Percentiles rank a stretch among this genome's conserved stretches.
phyloP scores from a whole-genome alignment of 768 basidiomycete genomes.

The Boletus rex-veris region DNA sequence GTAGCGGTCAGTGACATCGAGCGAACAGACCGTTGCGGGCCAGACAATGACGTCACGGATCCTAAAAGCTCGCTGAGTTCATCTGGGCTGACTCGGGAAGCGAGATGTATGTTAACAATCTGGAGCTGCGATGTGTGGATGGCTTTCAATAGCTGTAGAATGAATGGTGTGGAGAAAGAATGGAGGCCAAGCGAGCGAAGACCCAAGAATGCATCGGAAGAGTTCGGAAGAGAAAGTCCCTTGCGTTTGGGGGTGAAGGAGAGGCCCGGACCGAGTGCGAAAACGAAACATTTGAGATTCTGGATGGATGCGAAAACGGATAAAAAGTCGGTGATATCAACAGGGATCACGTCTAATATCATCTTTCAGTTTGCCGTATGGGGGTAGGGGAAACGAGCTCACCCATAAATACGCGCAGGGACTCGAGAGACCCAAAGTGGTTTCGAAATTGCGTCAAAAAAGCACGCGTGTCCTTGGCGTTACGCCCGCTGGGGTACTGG shows the following conservation, averaged over 20 bases:
- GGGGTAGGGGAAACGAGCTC: neutral
- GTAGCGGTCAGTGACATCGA: slow-evolving; percentile 5
- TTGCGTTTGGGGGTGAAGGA: slow-evolving; percentile 10
- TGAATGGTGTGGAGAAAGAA: slow-evolving; percentile 10
- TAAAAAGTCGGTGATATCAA: slow-evolving; percentile 17
- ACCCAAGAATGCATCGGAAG: slow-evolving; percentile 4
- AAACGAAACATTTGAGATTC: slow-evolving; percentile 17
- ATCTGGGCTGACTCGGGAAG: slow-evolving; percentile 6
- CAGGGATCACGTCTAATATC: slow-evolving; percentile 7
- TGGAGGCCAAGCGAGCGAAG: slow-evolving; percentile 13
- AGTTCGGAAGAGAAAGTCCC: neutral
- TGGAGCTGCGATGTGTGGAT: slow-evolving; percentile 9
- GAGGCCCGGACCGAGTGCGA: slow-evolving; percentile 13
- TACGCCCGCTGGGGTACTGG: slow-evolving; percentile 14
- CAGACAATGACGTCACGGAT: slow-evolving; percentile 4
- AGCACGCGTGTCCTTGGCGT: slow-evolving; percentile 9
- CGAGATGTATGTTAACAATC: slow-evolving; percentile 16
- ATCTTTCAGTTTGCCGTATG: neutral
- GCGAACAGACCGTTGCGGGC: slow-evolving; percentile 6
- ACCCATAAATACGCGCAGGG: slow-evolving; percentile 18
- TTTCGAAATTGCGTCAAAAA: slow-evolving; percentile 11
- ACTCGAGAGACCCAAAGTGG: slow-evolving; percentile 12
- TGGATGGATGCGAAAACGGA: slow-evolving; percentile 9
- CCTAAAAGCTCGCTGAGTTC: slow-evolving; percentile 7
- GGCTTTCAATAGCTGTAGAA: slow-evolving; percentile 4